Evolutionary conservation across 805 yeast genomes (phyloP).

Genomic region (Wickerhamiella dianesei): DNA sequence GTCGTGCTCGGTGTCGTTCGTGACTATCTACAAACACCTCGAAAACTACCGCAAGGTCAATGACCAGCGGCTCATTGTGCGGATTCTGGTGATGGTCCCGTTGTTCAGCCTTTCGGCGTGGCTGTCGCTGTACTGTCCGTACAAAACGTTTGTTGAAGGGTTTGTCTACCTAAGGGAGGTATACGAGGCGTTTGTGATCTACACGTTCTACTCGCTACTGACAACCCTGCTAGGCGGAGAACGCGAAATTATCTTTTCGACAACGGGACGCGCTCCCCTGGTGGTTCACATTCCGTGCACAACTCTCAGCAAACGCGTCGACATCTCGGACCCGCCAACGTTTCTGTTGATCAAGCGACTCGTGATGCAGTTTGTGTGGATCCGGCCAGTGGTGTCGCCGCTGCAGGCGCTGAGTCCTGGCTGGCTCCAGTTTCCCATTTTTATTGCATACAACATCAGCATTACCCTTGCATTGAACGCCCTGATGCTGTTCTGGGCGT

Average conservation of each 20-base stretch:
- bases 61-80: slow-evolving; percentile 70
- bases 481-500: slow-evolving; percentile 84
- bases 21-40: slow-evolving; percentile 41
- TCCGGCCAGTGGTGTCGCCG: slow-evolving; percentile 70
- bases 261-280: slow-evolving; percentile 61
- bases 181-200: slow-evolving; percentile 91
- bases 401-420: slow-evolving; percentile 8
- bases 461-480: slow-evolving; percentile 74
- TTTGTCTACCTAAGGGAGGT: slow-evolving; percentile 52
- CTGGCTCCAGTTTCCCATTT: slow-evolving; percentile 41
- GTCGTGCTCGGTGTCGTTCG: slow-evolving; percentile 31
- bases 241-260: slow-evolving; percentile 56
- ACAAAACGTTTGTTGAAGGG: slow-evolving; percentile 2
- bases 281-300: slow-evolving; percentile 40
- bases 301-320: slow-evolving; percentile 39
- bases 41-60: slow-evolving; percentile 74
- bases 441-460: slow-evolving; percentile 58
- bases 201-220: slow-evolving; percentile 75
- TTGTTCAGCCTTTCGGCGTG: slow-evolving; percentile 63
- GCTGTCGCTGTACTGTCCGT: slow-evolving; percentile 33
- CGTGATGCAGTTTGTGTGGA: slow-evolving; percentile 87
- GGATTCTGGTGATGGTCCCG: slow-evolving; percentile 75
- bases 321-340: slow-evolving; percentile 74
- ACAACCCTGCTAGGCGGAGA: slow-evolving; percentile 88
- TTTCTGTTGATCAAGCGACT: slow-evolving; percentile 70